Percentiles rank a stretch among this genome's conserved stretches.
Conservation (phyloP, 2,329 filamentous ascomycete species). For the Coniochaeta sp. region DNA sequence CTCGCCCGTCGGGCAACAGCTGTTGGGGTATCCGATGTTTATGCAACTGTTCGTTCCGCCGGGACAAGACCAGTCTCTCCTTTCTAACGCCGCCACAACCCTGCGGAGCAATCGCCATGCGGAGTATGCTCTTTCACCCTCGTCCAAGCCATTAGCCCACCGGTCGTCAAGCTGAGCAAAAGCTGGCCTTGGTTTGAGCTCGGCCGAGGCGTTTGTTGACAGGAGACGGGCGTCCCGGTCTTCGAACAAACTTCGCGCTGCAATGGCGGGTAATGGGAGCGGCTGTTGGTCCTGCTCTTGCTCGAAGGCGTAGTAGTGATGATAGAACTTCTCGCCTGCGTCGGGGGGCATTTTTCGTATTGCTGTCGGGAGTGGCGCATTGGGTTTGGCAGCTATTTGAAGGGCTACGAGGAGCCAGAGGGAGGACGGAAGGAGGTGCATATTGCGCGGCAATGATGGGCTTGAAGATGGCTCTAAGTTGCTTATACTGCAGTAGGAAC, state of each 20-base stretch:
- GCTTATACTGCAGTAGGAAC: background rate
- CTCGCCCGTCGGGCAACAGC: conserved; percentile 62
- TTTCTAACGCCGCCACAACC: conserved; percentile 36
- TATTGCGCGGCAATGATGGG: conserved; percentile 13
- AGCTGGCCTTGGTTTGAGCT: conserved; percentile 36
- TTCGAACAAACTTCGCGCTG: conserved; percentile 20
- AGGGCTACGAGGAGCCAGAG: conserved; percentile 36
- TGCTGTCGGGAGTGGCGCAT: conserved; percentile 40
- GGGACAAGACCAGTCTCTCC: conserved; percentile 59
- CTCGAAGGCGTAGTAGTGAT: conserved; percentile 54
- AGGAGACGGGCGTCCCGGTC: conserved; percentile 20
- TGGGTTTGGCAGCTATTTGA: conserved; percentile 22
- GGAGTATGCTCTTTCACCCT: conserved; percentile 9
- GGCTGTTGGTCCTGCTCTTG: conserved; percentile 5
- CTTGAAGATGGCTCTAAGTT: background rate
- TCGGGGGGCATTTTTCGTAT: conserved; percentile 67
- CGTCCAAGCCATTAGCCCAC: background rate
- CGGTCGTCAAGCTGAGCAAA: conserved; percentile 40
- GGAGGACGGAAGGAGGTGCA: conserved; percentile 32
- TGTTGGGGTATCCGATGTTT: conserved; percentile 57
- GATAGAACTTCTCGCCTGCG: conserved; percentile 65
- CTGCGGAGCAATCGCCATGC: conserved; percentile 28
- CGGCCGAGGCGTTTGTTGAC: conserved; percentile 23
- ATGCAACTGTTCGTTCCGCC: conserved; percentile 57
- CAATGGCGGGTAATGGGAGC: conserved; percentile 7